These are phyloP conservation scores for Infundibulicybe gibba DNA, from an alignment of 768 basidiomycete genomes.

Conservation along the genomic window DNA sequence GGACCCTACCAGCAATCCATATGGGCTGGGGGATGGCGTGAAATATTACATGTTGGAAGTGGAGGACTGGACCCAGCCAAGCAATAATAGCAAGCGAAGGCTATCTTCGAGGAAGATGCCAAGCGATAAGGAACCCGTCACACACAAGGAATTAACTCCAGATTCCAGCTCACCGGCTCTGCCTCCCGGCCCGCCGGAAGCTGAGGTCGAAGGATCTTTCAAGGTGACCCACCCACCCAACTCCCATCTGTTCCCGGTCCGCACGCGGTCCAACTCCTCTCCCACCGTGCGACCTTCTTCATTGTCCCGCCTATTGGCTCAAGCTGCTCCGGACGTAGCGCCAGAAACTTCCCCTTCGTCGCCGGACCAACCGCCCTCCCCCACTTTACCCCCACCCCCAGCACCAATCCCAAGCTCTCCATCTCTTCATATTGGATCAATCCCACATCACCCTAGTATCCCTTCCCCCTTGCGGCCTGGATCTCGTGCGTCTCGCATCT, in stretches of 20 bases:
- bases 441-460: constrained; percentile 30
- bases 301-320: constrained; percentile 74
- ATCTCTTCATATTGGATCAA: constrained; percentile 23
- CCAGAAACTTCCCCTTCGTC: constrained; percentile 26
- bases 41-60: constrained; percentile 95
- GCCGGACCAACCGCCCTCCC: constrained; percentile 20
- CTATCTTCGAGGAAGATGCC: constrained; percentile 48
- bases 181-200: constrained; percentile 60
- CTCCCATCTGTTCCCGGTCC: constrained; percentile 61
- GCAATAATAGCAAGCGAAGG: constrained; percentile 54
- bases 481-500: constrained; percentile 68
- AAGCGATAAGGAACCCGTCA: constrained; percentile 28
- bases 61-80: constrained; percentile 87
- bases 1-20: constrained; percentile 87
- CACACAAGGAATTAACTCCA: constrained; percentile 24
- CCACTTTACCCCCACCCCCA: constrained; percentile 31
- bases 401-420: constrained; percentile 23
- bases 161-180: constrained; percentile 35
- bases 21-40: constrained; percentile 80
- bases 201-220: constrained; percentile 74
- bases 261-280: constrained; percentile 63
- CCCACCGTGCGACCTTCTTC: constrained; percentile 74
- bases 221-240: constrained; percentile 61
- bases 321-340: constrained; percentile 51
- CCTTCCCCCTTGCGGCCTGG: constrained; percentile 67